phyloP scores from a whole-genome alignment of 2,329 filamentous ascomycete genomes.

The Exophiala sp. region DNA sequence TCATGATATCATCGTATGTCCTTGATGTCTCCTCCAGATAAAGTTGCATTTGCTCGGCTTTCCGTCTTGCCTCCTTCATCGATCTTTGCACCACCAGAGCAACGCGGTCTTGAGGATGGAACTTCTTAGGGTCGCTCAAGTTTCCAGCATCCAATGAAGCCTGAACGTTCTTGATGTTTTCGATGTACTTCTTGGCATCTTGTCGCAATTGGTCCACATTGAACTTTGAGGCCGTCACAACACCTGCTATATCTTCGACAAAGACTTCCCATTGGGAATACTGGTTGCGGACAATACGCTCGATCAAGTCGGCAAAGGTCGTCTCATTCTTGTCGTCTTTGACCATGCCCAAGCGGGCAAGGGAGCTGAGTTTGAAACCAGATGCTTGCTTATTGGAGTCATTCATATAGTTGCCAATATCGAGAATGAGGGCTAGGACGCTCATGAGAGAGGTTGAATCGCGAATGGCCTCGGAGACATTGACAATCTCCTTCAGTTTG shows the following conservation, averaged over 20 bases:
- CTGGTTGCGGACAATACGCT: conserved; percentile 92
- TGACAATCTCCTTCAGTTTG: conserved; percentile 81
- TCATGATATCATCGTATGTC: conserved; percentile 91
- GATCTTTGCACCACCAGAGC: conserved; percentile 83
- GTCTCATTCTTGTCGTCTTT: conserved; percentile 99
- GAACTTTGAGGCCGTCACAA: conserved; percentile 78
- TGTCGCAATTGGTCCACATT: conserved; percentile 87
- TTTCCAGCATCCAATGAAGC: conserved; percentile 89
- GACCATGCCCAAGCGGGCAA: conserved; percentile 90
- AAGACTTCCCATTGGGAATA: conserved; percentile 96
- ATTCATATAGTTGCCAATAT: conserved; percentile 99
- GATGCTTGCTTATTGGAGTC: conserved; percentile 97
- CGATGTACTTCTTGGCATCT: conserved; percentile 88
- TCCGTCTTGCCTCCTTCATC: conserved; percentile 95
- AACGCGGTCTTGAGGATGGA: conserved; percentile 95
- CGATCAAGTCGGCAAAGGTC: conserved; percentile 90
- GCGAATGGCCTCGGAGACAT: conserved; percentile 81
- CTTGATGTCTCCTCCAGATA: conserved; percentile 91
- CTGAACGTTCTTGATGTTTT: conserved; percentile 92
- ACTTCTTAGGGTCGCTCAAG: conserved; percentile 92
- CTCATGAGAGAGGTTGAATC: conserved; percentile 95
- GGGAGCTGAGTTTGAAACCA: conserved; percentile 95
- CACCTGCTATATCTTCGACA: conserved; percentile 74
- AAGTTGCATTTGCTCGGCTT: conserved; percentile 91
- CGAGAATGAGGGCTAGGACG: conserved; percentile 88